Evolutionary conservation across 768 basidiomycete species (phyloP).

Genomic region (Scleroderma citrinum): DNA sequence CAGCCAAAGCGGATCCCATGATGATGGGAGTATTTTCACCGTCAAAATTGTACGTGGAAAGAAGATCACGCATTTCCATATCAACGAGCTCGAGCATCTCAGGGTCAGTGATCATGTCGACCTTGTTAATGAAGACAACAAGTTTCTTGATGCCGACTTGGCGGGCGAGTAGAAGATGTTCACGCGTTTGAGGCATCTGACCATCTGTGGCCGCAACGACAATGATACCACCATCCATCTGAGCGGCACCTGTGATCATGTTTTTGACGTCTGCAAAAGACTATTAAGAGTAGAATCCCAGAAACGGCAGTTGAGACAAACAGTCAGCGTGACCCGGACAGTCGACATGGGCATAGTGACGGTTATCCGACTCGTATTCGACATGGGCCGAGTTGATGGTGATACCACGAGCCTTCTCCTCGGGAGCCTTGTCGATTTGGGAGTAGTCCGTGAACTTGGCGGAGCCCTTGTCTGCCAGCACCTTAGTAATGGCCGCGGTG

Average conservation of each 20-base stretch:
- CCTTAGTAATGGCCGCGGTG: conserved; percentile 93
- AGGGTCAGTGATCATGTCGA: conserved; percentile 91
- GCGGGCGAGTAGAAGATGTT: conserved; percentile 94
- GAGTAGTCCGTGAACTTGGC: conserved; percentile 90
- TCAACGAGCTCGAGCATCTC: conserved; percentile 99
- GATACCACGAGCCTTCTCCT: conserved; percentile 99
- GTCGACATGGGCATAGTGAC: conserved; percentile 98
- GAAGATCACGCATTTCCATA: conserved; percentile 99
- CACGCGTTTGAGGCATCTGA: conserved; percentile 99
- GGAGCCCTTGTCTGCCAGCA: conserved; percentile 69
- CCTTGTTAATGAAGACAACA: conserved; percentile 99
- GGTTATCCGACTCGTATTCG: conserved; percentile 86
- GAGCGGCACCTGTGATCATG: conserved; percentile 98
- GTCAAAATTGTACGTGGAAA: conserved; percentile 89
- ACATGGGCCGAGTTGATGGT: conserved; percentile 99
- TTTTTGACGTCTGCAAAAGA: conserved; percentile 75
- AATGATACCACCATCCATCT: conserved; percentile 95
- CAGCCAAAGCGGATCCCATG: conserved; percentile 95
- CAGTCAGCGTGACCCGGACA: conserved; percentile 97
- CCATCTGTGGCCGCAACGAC: conserved; percentile 98
- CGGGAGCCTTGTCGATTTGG: conserved; percentile 98
- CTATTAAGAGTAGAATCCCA: conserved; percentile 4
- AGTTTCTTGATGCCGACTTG: conserved; percentile 97
- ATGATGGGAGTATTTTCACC: conserved; percentile 98
- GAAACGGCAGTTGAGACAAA: conserved; percentile 31